These are phyloP conservation scores for Gardenia jasminoides DNA, from an alignment of 257 asterid species.

Conservation along the genomic window DNA sequence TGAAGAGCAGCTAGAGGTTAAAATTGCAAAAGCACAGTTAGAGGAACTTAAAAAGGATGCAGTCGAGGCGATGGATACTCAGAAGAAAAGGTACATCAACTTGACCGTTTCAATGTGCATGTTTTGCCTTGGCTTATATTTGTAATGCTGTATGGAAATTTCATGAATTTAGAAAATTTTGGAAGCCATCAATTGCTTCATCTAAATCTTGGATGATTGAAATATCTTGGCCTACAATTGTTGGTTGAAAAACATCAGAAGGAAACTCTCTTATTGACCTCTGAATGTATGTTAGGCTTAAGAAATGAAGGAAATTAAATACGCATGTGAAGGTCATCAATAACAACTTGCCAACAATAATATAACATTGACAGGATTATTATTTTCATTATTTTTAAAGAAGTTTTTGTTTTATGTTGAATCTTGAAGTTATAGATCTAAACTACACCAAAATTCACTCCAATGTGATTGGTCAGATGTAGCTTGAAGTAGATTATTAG, in stretches of 20 bases:
- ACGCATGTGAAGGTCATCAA: background rate
- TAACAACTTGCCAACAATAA: background rate
- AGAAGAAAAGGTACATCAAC: constrained; percentile 45
- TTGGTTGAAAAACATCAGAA: background rate
- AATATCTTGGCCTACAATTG: too few relatives aligned
- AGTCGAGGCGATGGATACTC: constrained; percentile 91
- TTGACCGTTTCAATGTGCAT: background rate
- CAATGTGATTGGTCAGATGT: background rate
- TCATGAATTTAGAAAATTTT: background rate
- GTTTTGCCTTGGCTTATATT: background rate
- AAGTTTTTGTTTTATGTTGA: background rate
- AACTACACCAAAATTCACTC: too few relatives aligned
- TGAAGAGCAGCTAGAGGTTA: constrained; percentile 81
- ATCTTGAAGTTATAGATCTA: background rate
- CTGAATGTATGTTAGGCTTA: background rate
- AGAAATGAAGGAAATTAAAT: background rate
- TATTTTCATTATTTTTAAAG: background rate
- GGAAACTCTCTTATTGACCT: background rate
- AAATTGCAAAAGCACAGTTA: constrained; percentile 83
- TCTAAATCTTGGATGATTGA: background rate
- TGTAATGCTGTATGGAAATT: background rate
- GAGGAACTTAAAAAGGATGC: constrained; percentile 50
- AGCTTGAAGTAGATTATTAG: background rate
- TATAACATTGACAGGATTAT: background rate
- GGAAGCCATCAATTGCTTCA: background rate